phyloP scores from a whole-genome alignment of 1,284 basidiomycete species.

The Microbotryum intermedium region DNA sequence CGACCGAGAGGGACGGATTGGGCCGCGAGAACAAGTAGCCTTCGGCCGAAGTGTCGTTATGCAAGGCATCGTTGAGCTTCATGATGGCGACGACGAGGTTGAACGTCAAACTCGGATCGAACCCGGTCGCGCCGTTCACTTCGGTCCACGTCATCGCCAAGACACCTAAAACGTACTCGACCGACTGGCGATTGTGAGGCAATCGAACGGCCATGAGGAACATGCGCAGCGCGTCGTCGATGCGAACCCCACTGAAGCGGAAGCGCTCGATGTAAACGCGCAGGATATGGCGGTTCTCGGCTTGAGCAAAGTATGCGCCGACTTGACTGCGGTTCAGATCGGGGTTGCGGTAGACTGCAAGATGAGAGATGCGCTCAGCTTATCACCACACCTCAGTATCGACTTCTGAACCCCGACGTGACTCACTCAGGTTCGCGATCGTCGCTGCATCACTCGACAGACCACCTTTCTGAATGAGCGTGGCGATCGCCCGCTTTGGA shows the following conservation, averaged over 20 bases:
- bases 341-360: slow-evolving; percentile 67
- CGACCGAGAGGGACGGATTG: slow-evolving; percentile 49
- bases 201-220: slow-evolving; percentile 75
- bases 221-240: slow-evolving; percentile 80
- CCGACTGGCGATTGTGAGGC: slow-evolving; percentile 53
- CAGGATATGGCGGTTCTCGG: slow-evolving; percentile 61
- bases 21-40: slow-evolving; percentile 10
- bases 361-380: slow-evolving; percentile 47
- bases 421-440: slow-evolving; percentile 28
- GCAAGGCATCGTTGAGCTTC: slow-evolving; percentile 72
- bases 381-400: not conserved
- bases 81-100: slow-evolving; percentile 74
- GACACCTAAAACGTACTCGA: slow-evolving; percentile 55
- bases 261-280: slow-evolving; percentile 80
- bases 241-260: slow-evolving; percentile 66
- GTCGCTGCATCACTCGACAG: slow-evolving; percentile 30
- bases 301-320: slow-evolving; percentile 64
- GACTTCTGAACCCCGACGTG: not conserved
- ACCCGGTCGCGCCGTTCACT: slow-evolving; percentile 59
- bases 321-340: slow-evolving; percentile 77
- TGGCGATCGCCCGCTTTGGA: slow-evolving; percentile 35
- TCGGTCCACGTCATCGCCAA: slow-evolving; percentile 84
- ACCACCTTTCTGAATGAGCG: slow-evolving; percentile 36
- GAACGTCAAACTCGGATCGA: slow-evolving; percentile 50
- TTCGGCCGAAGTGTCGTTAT: slow-evolving; percentile 37